Evolutionary conservation across 192 early-diverging fungal species (phyloP), one percentile per base, ranked within the genome.

Genomic region (Coemansia sp.): DNA sequence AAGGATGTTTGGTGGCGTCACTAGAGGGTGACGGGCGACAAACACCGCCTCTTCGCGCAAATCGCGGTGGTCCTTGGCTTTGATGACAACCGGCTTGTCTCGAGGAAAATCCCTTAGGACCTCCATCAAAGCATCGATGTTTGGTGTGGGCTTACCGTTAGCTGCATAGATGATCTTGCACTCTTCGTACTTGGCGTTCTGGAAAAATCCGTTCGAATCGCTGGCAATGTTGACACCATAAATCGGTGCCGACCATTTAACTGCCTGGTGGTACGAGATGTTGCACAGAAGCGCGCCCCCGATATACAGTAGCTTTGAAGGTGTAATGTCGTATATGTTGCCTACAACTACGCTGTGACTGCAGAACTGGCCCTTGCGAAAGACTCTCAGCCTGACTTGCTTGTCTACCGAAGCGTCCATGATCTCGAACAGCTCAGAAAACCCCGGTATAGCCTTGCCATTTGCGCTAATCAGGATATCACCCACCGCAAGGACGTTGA

Each of bases 221-320:
- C 22, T 1, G 22, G 49, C 22, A 29, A 73, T 48, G 13, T 55
- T 69, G 20, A 78, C 71, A 2, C 75, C 75, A 2, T 59, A 29
- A n/a, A 78, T 48, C 0, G 67, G 55, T 3, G 66, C 54, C 9
- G 70, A 78, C 46, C 63, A 62, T 25, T 46, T 52, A n/a, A 54
- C 41, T 1, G 90, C 89, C 10, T 90, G 66, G 43, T 90, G 87
- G 62, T 89, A 88, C 0, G 87, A 89, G 25, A 93, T 57, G 52
- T 90, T 83, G 70, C 90, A 86, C 32, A 93, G 71, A 52, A 85
- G 84, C 23, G 86, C 88, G 29, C 90, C 90, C 42, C 92, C 95
- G 25, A 95, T 84, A 36, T 90, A 85, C 1, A 97, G 80, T 71
- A 90, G 89, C 43, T 87, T 75, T 69, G 92, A 83, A 0, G 95